Base-by-base conservation (phyloP, 495 filamentous ascomycete species). In the Trichoderma parareesei region DNA sequence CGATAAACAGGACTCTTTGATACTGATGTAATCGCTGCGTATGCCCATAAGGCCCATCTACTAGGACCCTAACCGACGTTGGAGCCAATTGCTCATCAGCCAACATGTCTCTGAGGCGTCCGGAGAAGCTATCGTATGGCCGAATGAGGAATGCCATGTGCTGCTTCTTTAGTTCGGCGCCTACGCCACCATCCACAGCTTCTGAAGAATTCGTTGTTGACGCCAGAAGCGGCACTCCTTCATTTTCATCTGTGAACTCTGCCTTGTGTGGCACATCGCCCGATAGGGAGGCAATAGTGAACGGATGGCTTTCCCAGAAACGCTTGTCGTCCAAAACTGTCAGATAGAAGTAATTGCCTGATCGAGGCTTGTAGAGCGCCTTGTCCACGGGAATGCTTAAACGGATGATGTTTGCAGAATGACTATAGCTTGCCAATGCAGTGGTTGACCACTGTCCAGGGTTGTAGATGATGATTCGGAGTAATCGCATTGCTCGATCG, bases 21-120 rank as follows among this genome's bases (percentile, higher is more conserved):
- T 79, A 85, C 5, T 71, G 71, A 68, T 79, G 78, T 0, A 86
- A 64, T 0, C 81, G 79, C 16, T 73, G 74, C 14, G 72, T 71
- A 48, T 79, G 70, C 4, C 85, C 84, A 66, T 88, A 88, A 1
- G 86, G 83, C 0, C 85, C 85, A 66, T 88, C 86, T 7, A 87
- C 73, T 0, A 87, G 72, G 44, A 81, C 73, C 10, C 57, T 40
- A 14, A 66, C 11, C 5, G 69, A 61, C 6, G 13, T 38, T 6
- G 73, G 61, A 20, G 64, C 63, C 5, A 61, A 65, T 27, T 62
- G 16, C 38, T 63, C 42, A 53, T 60, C 62, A 37, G 27, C 53
- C 53, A 38, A 57, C 67, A 72, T 67, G 40, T 76, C 66, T n/a
- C 77, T 75, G 27, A 85, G 71, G 11, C 73, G 68, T 16, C 68